A percentile compares a stretch with the other conserved stretches of the same genome.
These are phyloP conservation scores for Fusarium multiceps DNA, from an alignment of 2,329 filamentous ascomycete genomes.

Conservation along the genomic window DNA sequence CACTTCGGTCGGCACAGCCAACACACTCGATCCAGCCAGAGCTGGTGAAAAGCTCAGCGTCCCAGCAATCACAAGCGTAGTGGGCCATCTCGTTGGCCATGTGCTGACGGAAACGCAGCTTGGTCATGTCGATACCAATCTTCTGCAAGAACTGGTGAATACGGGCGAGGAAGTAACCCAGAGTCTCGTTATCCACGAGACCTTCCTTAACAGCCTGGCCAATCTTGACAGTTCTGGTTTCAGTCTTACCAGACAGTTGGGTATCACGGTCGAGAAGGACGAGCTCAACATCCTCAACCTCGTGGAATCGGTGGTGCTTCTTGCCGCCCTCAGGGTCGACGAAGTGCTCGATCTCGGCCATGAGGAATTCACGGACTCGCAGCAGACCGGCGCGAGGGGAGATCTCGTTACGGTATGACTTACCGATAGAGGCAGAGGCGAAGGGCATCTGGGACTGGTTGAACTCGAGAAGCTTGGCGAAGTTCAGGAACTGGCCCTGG, in stretches of 20 bases:
- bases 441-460: constrained; percentile 97
- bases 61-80: constrained; percentile 98
- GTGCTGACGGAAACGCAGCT: constrained; percentile 96
- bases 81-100: constrained; percentile 85
- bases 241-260: constrained; percentile 87
- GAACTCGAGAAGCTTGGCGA: constrained; percentile 94
- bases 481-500: constrained; percentile 98
- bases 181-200: constrained; percentile 94
- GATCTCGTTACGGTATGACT: constrained; percentile 98
- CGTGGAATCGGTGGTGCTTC: constrained; percentile 88
- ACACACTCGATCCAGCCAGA: constrained; percentile 99
- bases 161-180: constrained; percentile 95
- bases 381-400: constrained; percentile 91
- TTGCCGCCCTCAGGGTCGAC: constrained; percentile 95
- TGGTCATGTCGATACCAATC: constrained; percentile 86
- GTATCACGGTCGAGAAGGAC: constrained; percentile 85
- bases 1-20: constrained; percentile 93
- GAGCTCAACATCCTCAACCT: constrained; percentile 86
- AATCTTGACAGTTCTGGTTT: constrained; percentile 77
- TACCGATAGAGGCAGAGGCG: constrained; percentile 95
- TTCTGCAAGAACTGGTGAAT: constrained; percentile 91
- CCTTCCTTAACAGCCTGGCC: constrained; percentile 85
- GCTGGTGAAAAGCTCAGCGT: constrained; percentile 90
- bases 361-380: constrained; percentile 95
- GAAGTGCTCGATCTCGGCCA: constrained; percentile 99